Conservation (phyloP, 169 alveolate species). For the Neospora caninum region DNA sequence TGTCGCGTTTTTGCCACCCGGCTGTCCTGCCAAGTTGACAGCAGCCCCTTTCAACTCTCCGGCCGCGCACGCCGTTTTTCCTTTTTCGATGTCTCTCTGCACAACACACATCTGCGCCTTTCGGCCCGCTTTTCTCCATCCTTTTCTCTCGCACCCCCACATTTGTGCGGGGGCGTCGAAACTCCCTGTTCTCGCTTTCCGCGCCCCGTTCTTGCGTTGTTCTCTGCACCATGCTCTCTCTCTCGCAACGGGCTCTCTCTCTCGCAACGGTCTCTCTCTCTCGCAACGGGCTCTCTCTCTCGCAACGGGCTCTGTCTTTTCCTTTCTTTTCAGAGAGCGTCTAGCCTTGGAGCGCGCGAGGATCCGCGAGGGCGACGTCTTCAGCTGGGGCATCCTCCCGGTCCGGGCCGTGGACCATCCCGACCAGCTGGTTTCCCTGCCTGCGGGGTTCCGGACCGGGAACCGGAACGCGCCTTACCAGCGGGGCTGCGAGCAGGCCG, state of each 20-base stretch:
- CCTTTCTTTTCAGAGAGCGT: slow-evolving; percentile 32
- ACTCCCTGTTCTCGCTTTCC: too few species aligned
- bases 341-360: slow-evolving; percentile 46
- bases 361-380: slow-evolving; percentile 69
- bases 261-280: neutral
- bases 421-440: slow-evolving; percentile 85
- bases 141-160: too few species aligned
- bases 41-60: too few species aligned
- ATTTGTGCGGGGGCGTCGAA: too few species aligned
- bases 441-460: slow-evolving; percentile 87
- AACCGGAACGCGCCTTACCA: slow-evolving; percentile 82
- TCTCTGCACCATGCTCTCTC: neutral
- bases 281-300: neutral
- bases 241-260: neutral
- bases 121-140: too few species aligned
- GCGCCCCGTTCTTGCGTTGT: too few species aligned
- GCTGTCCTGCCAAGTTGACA: too few species aligned
- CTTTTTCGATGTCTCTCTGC: too few species aligned
- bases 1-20: too few species aligned
- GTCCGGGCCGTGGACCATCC: slow-evolving; percentile 89
- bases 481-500: slow-evolving; percentile 11
- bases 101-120: too few species aligned
- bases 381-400: slow-evolving; percentile 91
- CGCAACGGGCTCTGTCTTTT: neutral
- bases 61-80: too few species aligned